Conservation (phyloP, 2,329 filamentous ascomycete species). For the Penicillium sp. region DNA sequence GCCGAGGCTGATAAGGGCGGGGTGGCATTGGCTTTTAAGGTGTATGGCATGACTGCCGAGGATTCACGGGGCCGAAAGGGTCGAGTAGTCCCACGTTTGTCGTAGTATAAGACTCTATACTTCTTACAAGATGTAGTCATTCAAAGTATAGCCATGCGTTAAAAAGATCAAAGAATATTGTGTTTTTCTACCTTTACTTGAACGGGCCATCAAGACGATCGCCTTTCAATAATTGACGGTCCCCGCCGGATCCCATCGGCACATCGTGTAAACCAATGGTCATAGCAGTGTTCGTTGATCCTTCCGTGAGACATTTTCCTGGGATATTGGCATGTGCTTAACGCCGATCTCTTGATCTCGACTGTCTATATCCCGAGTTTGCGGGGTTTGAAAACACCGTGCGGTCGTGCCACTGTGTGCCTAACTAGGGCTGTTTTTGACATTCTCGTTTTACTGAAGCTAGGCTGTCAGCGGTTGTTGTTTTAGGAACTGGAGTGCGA, state of each 20-base stretch:
- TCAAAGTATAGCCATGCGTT: neutral
- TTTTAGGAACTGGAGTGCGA: neutral
- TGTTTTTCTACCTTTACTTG: neutral
- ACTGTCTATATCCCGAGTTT: neutral
- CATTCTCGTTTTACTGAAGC: neutral
- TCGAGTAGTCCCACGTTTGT: neutral
- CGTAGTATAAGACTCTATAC: neutral
- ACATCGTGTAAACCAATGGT: neutral
- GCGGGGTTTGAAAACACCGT: slow-evolving; percentile 1
- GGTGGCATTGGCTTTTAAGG: neutral
- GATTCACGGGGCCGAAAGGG: neutral
- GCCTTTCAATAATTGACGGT: neutral
- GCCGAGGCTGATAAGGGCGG: neutral
- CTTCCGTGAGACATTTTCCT: neutral
- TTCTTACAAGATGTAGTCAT: neutral
- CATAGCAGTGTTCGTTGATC: neutral
- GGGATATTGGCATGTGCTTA: slow-evolving; percentile 6
- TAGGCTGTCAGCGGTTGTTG: neutral
- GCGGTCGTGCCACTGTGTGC: neutral
- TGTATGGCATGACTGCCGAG: neutral
- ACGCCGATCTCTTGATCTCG: neutral
- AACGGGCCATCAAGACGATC: neutral
- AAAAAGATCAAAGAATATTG: neutral
- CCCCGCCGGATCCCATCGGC: slow-evolving; percentile 1
- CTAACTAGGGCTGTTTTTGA: neutral